Evolutionary conservation across 768 basidiomycete species (phyloP).

Genomic region (Tricholoma sp.): DNA sequence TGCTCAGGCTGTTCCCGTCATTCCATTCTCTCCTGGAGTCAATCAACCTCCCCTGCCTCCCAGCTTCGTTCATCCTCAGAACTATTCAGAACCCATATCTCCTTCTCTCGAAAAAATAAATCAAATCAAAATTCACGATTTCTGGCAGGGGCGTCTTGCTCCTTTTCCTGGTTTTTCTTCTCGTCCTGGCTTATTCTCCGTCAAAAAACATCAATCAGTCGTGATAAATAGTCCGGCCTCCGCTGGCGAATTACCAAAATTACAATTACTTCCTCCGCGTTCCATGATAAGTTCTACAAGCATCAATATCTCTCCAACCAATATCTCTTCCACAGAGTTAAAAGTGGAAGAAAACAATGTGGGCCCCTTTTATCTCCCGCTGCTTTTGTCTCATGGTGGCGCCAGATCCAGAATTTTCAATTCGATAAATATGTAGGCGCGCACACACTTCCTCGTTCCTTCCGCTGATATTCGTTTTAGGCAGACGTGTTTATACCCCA

Average conservation of each 20-base stretch:
- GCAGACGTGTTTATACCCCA: constrained; percentile 45
- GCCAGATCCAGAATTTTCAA: constrained; percentile 16
- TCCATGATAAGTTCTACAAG: constrained; percentile 12
- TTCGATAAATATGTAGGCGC: constrained; percentile 42
- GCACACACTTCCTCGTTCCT: background rate
- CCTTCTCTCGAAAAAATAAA: background rate
- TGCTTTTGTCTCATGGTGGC: background rate
- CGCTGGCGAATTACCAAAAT: constrained; percentile 2
- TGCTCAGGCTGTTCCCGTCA: background rate
- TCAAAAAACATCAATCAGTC: constrained; percentile 13
- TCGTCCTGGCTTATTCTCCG: constrained; percentile 25
- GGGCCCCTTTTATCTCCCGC: background rate
- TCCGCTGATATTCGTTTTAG: constrained; percentile 17
- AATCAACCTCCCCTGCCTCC: background rate
- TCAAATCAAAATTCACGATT: constrained; percentile 24
- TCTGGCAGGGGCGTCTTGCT: constrained; percentile 38
- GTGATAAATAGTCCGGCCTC: constrained; percentile 5
- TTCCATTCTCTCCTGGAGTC: background rate
- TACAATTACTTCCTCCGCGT: constrained; percentile 16
- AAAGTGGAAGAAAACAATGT: constrained; percentile 10
- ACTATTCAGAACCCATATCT: background rate
- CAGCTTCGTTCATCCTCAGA: background rate
- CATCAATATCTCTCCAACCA: background rate
- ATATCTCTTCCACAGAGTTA: constrained; percentile 1
- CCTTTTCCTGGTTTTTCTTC: constrained; percentile 38